Evolutionary conservation across 1,284 basidiomycete genomes (phyloP).

Genomic region (Crucibulum cyathiforme): DNA sequence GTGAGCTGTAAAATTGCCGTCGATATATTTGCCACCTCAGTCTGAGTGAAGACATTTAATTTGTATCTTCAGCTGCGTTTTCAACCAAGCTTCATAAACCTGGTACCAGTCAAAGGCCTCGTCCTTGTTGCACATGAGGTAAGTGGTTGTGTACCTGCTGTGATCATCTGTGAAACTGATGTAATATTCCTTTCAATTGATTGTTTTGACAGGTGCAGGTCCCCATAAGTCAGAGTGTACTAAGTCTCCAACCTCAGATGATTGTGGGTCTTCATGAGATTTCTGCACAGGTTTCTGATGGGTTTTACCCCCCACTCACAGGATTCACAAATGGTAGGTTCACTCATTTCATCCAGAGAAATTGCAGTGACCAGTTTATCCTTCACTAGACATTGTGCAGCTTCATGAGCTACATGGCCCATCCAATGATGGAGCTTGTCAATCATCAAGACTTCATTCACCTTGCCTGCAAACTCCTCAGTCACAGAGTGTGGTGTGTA

Average conservation of each 20-base stretch:
- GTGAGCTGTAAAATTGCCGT: constrained; percentile 9
- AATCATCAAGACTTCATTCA: constrained; percentile 5
- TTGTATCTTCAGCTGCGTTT: constrained; percentile 3
- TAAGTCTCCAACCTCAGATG: constrained; percentile 33
- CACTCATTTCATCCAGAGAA: background rate
- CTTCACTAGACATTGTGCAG: background rate
- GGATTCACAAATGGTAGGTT: constrained; percentile 24
- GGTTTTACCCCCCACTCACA: constrained; percentile 36
- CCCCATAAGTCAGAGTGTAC: constrained; percentile 47
- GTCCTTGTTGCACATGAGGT: constrained; percentile 22
- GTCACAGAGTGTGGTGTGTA: background rate
- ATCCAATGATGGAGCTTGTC: constrained; percentile 28
- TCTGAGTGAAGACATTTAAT: constrained; percentile 11
- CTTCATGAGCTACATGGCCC: background rate
- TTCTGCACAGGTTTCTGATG: constrained; percentile 32
- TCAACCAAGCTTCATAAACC: constrained; percentile 2
- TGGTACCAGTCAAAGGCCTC: background rate
- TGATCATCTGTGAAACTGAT: constrained; percentile 29
- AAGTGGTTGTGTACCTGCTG: constrained; percentile 14
- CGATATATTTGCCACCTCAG: constrained; percentile 10
- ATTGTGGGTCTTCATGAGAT: constrained; percentile 21
- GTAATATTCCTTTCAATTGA: constrained; percentile 24
- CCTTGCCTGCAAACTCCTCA: background rate
- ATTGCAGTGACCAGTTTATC: constrained; percentile 7
- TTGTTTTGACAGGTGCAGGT: constrained; percentile 28